phyloP scores from a whole-genome alignment of 331 rosid genomes.

The Arachis monticola region DNA sequence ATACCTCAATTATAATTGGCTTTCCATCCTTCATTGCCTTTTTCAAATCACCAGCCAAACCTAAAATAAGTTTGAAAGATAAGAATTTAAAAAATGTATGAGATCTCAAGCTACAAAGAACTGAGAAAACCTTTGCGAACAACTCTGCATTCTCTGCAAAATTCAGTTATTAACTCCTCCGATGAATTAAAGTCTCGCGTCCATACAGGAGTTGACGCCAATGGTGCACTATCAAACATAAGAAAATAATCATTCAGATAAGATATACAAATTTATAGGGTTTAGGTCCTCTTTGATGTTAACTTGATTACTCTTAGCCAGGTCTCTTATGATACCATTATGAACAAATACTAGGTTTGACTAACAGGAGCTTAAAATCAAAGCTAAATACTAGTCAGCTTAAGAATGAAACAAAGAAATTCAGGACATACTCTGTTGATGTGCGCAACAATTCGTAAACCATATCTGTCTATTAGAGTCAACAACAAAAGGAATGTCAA shows the following conservation, averaged over 20 bases:
- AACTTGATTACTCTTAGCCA: conserved; percentile 1
- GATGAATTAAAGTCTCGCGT: conserved; percentile 81
- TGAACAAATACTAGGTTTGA: conserved; percentile 24
- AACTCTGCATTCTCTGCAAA: conserved; percentile 97
- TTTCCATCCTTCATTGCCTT: conserved; percentile 99
- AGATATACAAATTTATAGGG: conserved; percentile 10
- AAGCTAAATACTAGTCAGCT: neutral
- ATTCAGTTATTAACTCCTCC: conserved; percentile 88
- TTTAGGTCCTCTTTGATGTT: neutral
- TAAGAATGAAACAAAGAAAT: conserved; percentile 24
- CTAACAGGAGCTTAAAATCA: conserved; percentile 30
- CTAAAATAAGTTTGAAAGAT: conserved; percentile 51
- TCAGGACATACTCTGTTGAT: conserved; percentile 81
- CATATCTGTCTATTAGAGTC: conserved; percentile 85
- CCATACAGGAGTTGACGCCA: conserved; percentile 90
- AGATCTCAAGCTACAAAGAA: conserved; percentile 25
- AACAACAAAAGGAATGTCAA: conserved; percentile 41
- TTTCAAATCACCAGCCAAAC: conserved; percentile 97
- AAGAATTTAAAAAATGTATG: conserved; percentile 15
- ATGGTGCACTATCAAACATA: conserved; percentile 70
- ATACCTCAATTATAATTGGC: conserved; percentile 94
- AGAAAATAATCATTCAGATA: conserved; percentile 37
- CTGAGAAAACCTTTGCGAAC: conserved; percentile 79
- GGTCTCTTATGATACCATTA: conserved; percentile 24
- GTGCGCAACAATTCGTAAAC: conserved; percentile 96